A percentile compares a stretch with the other conserved stretches of the same genome.
These are phyloP conservation scores for Cyberlindnera subsufficiens DNA, from an alignment of 805 yeast genomes.

Conservation along the genomic window DNA sequence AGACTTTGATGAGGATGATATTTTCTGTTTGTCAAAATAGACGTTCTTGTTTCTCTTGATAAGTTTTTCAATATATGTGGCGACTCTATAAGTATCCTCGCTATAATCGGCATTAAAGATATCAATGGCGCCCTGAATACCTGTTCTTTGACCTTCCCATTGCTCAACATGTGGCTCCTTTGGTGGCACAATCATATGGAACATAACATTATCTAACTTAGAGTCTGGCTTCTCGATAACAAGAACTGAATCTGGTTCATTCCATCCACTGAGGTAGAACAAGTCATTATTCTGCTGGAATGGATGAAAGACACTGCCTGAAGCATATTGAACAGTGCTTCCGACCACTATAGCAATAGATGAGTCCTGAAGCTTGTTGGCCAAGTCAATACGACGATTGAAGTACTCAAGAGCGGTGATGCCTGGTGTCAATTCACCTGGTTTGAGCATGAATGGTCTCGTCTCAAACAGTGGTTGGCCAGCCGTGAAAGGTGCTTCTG, in stretches of 20 bases:
- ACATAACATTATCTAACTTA: conserved; percentile 45
- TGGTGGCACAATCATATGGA: conserved; percentile 83
- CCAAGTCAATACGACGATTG: conserved; percentile 57
- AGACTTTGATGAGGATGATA: conserved; percentile 12
- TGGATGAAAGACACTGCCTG: conserved; percentile 87
- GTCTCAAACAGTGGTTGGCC: conserved; percentile 92
- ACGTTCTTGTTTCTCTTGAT: conserved; percentile 44
- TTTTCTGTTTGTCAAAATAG: conserved; percentile 42
- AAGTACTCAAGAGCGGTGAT: conserved; percentile 80
- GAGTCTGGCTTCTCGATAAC: conserved; percentile 56
- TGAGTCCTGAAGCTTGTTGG: conserved; percentile 49
- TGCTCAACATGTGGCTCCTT: conserved; percentile 71
- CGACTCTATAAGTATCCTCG: conserved; percentile 41
- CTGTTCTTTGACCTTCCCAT: conserved; percentile 96
- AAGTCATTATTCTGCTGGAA: conserved; percentile 91
- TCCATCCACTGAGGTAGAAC: conserved; percentile 85
- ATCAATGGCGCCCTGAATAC: conserved; percentile 73
- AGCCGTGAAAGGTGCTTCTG: conserved; percentile 32
- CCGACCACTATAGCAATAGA: conserved; percentile 77
- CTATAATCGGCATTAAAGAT: conserved; percentile 85
- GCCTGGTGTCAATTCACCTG: conserved; percentile 86
- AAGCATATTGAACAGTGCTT: conserved; percentile 63
- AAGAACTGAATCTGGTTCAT: conserved; percentile 78
- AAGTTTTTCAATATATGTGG: conserved; percentile 39
- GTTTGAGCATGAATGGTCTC: conserved; percentile 63